Base-by-base conservation (phyloP, 257 asterid genomes). In the Striga asiatica region DNA sequence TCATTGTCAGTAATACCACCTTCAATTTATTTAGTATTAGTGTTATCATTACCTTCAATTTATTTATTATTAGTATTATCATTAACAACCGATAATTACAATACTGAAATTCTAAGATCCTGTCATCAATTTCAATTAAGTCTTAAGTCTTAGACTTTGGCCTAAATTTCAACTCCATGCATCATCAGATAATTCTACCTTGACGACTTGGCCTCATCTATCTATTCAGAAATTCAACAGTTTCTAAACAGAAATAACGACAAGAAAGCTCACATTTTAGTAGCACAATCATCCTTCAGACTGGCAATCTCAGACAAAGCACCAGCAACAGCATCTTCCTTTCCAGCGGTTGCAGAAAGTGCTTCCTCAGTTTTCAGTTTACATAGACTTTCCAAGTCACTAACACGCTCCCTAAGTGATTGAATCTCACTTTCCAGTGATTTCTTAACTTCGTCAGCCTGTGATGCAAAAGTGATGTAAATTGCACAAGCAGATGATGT, bases 281-380 rank as follows among this genome's bases (percentile, higher is more conserved):
- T 69, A 55, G 89, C 58, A 49, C 46, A 73, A 18, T 79, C 83
- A 70, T 89, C 87, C 72, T 79, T 83, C 70, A 87, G 76, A 52
- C 68, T 69, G 45, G 89, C 48, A 29, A 84, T 74, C 75, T 91
- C 85, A 18, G 89, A 78, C 18, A 77, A 56, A 56, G 84, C 77
- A 58, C 78, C 75, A 68, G 76, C 73, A 64, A 84, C 58, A 54
- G 92, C 97, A 68, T 80, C 97, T 65, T 87, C 95, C 64, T 84
- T 84, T 49, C 74, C 77, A 64, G 88, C 80, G 64, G 56, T 72
- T 50, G 85, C 97, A 60, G 84, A 68, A 53, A 69, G 70, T 6
- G 83, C 77, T 72, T 91, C 95, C 45, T 76, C 74, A 10, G 75
- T 68, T 76, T 79, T 87, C 77, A 77, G 43, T 56, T 64, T 72